phyloP scores from a whole-genome alignment of 108 stramenopile species.

The Skeletonema marinoi region DNA sequence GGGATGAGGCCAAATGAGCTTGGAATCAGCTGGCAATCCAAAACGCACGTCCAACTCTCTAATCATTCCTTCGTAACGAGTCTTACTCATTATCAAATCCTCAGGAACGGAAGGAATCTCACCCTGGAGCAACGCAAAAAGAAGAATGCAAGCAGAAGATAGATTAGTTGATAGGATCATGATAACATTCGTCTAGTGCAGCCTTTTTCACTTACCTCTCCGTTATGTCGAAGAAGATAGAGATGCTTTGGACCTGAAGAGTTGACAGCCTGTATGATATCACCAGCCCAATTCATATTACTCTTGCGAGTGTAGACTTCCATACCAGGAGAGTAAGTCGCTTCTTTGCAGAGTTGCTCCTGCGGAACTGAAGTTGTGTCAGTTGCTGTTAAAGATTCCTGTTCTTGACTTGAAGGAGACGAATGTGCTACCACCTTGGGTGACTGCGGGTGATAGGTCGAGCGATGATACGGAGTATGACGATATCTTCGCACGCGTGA shows the following conservation, averaged over 20 bases:
- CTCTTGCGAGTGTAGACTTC: slow-evolving; percentile 20
- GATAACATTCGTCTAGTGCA: not conserved
- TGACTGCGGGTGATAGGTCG: not conserved
- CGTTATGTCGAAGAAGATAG: not conserved
- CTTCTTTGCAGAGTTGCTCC: not conserved
- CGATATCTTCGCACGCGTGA: slow-evolving; percentile 24
- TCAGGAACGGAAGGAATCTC: slow-evolving; percentile 25
- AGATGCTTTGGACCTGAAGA: not conserved
- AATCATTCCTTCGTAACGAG: slow-evolving; percentile 12
- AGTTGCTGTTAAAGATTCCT: not conserved
- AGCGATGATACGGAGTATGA: not conserved
- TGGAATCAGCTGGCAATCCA: not conserved
- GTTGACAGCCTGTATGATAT: slow-evolving; percentile 21
- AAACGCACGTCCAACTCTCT: slow-evolving; percentile 8
- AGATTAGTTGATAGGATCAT: not conserved
- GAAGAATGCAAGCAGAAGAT: not conserved
- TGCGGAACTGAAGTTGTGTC: not conserved
- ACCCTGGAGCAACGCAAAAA: not conserved
- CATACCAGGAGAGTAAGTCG: slow-evolving; percentile 19
- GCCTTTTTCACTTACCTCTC: not conserved
- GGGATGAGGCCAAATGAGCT: not conserved
- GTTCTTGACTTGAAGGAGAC: not conserved
- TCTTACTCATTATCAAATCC: slow-evolving; percentile 16
- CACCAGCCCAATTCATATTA: slow-evolving; percentile 4
- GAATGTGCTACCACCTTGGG: not conserved